Percentiles rank a stretch among this genome's conserved stretches.
Evolutionary conservation across 108 stramenopile genomes (phyloP).

Genomic region (Skeletonema costatum): DNA sequence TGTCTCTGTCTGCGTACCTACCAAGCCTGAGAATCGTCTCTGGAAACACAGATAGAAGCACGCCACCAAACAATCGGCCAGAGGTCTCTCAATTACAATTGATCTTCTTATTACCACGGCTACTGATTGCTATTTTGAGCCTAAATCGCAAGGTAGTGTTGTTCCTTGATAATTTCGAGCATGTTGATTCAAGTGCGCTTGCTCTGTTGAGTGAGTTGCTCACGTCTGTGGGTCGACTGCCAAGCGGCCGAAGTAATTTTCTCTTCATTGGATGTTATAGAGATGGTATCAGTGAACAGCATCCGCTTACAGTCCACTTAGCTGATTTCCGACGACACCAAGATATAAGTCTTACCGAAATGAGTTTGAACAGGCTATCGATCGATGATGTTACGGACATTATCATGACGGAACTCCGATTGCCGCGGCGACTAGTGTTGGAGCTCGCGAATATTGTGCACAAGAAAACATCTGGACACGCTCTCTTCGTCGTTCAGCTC

Average conservation of each 20-base stretch:
- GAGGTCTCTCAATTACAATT: not conserved
- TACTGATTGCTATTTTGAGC: not conserved
- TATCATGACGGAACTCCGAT: conserved; percentile 19
- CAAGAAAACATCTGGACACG: conserved; percentile 28
- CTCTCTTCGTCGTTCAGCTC: conserved; percentile 26
- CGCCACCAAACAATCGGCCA: not conserved
- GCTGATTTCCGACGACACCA: not conserved
- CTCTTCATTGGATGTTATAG: conserved; percentile 25
- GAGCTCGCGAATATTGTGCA: conserved; percentile 13
- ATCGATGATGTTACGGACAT: conserved; percentile 23
- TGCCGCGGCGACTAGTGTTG: conserved; percentile 14
- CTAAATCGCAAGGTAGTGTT: not conserved
- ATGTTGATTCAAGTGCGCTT: not conserved
- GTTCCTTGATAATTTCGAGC: not conserved
- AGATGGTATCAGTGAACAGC: conserved; percentile 12
- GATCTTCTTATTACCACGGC: not conserved
- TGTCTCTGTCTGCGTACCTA: not conserved
- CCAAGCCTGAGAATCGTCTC: not conserved
- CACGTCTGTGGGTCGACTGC: not conserved
- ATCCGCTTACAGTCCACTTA: conserved; percentile 19
- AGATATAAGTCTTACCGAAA: conserved; percentile 1
- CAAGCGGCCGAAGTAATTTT: not conserved
- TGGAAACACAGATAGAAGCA: not conserved
- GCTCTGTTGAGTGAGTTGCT: conserved; percentile 9
- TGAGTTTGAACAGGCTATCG: conserved; percentile 8